Evolutionary conservation across 768 basidiomycete species (phyloP).

Genomic region (Dendrothele bispora): DNA sequence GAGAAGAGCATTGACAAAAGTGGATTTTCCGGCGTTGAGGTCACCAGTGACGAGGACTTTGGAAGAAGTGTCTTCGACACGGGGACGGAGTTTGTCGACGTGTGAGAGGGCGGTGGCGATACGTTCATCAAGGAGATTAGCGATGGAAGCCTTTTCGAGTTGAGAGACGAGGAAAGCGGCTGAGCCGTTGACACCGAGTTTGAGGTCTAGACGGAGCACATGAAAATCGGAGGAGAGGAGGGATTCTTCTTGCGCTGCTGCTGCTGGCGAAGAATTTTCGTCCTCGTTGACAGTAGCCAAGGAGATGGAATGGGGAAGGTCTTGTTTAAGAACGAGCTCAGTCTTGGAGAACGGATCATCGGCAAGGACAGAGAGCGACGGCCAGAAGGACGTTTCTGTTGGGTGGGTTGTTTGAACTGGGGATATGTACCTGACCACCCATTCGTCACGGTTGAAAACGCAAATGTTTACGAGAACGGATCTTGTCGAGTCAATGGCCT

Average conservation of each 20-base stretch:
- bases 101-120: slow-evolving; percentile 73
- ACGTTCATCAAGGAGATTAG: slow-evolving; percentile 86
- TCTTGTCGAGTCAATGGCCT: slow-evolving; percentile 74
- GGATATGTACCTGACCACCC: slow-evolving; percentile 91
- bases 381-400: slow-evolving; percentile 42
- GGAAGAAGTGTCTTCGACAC: slow-evolving; percentile 89
- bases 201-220: slow-evolving; percentile 90
- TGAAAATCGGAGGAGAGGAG: slow-evolving; percentile 68
- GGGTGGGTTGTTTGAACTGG: slow-evolving; percentile 69
- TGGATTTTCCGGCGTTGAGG: slow-evolving; percentile 97
- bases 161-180: slow-evolving; percentile 80
- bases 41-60: slow-evolving; percentile 98
- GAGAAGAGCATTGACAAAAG: slow-evolving; percentile 94
- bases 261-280: no score
- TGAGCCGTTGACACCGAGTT: slow-evolving; percentile 74
- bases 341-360: slow-evolving; percentile 74
- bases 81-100: slow-evolving; percentile 79
- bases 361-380: slow-evolving; percentile 80
- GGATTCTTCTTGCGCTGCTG: slow-evolving; percentile 37
- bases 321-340: slow-evolving; percentile 57
- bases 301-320: slow-evolving; percentile 59
- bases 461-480: slow-evolving; percentile 68
- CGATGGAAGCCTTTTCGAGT: slow-evolving; percentile 90
- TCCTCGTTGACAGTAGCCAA: slow-evolving; percentile 48
- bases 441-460: slow-evolving; percentile 81